These are phyloP conservation scores for Mycena citricolor DNA, from an alignment of 1,284 basidiomycete species.

Conservation along the genomic window DNA sequence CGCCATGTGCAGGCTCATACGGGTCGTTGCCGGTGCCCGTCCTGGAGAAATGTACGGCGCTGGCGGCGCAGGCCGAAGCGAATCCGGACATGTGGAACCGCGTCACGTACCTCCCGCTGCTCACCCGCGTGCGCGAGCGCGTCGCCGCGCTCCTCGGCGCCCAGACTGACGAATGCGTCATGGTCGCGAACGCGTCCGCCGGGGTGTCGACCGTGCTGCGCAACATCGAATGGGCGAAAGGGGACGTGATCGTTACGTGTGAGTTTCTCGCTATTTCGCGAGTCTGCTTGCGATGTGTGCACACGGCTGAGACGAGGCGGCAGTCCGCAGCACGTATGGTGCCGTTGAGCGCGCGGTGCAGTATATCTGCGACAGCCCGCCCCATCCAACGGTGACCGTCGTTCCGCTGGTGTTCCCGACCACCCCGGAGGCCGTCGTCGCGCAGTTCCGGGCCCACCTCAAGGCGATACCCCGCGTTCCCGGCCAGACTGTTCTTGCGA, in stretches of 20 bases:
- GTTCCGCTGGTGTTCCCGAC: constrained; percentile 64
- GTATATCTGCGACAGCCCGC: constrained; percentile 58
- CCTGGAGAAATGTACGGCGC: constrained; percentile 24
- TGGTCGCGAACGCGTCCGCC: constrained; percentile 38
- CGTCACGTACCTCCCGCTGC: constrained; percentile 24
- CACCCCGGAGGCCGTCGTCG: constrained; percentile 57
- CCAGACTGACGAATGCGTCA: constrained; percentile 31
- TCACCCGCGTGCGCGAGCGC: constrained; percentile 27
- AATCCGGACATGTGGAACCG: constrained; percentile 34
- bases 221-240: constrained; percentile 53
- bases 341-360: constrained; percentile 58
- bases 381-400: constrained; percentile 51
- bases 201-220: constrained; percentile 66
- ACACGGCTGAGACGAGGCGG: neutral
- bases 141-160: constrained; percentile 31
- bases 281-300: too few species aligned
- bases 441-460: constrained; percentile 48
- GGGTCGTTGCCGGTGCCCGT: constrained; percentile 33
- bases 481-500: constrained; percentile 52
- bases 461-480: constrained; percentile 4
- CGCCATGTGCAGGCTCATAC: constrained; percentile 34
- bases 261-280: constrained; percentile 24
- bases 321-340: constrained; percentile 69
- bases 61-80: constrained; percentile 29
- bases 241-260: constrained; percentile 47